These are phyloP conservation scores for Aleurites moluccanus DNA, from an alignment of 441 rosid species.

Conservation along the genomic window DNA sequence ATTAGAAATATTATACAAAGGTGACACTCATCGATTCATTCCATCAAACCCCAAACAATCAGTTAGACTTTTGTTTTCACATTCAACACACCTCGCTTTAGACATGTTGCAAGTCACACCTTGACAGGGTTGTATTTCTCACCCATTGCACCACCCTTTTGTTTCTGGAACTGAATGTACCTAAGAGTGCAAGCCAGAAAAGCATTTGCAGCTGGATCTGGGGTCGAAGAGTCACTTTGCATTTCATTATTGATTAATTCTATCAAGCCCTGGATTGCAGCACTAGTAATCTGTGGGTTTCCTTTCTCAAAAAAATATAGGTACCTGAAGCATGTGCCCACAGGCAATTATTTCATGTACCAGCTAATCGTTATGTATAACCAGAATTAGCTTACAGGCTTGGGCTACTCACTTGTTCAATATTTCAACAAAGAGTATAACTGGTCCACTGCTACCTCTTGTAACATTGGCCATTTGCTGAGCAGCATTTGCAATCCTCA, in stretches of 20 bases:
- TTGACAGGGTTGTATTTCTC: conserved; percentile 75
- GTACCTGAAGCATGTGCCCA: conserved; percentile 47
- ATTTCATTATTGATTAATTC: conserved; percentile 71
- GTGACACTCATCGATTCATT: not conserved
- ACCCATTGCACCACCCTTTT: conserved; percentile 83
- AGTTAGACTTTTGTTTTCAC: not conserved
- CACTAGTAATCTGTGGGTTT: conserved; percentile 63
- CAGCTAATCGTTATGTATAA: not conserved
- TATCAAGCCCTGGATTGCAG: conserved; percentile 67
- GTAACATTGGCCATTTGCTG: conserved; percentile 80
- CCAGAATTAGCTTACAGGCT: not conserved
- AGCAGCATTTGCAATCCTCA: conserved; percentile 93
- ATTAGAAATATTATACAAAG: conserved; percentile 9
- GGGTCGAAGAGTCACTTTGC: conserved; percentile 56
- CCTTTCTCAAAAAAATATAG: conserved; percentile 92
- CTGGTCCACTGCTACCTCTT: conserved; percentile 75
- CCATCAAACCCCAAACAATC: conserved; percentile 10
- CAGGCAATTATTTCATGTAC: not conserved
- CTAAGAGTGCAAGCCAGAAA: conserved; percentile 76
- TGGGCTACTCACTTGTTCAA: conserved; percentile 67
- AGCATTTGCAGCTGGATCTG: conserved; percentile 67
- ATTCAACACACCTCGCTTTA: not conserved
- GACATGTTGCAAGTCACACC: conserved; percentile 37
- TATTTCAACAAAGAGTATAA: conserved; percentile 81
- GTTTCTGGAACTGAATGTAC: conserved; percentile 85